Percentiles rank a stretch among this genome's conserved stretches.
Conservation (phyloP, 2,329 filamentous ascomycete genomes). For the Ophioceras dolichostomum region DNA sequence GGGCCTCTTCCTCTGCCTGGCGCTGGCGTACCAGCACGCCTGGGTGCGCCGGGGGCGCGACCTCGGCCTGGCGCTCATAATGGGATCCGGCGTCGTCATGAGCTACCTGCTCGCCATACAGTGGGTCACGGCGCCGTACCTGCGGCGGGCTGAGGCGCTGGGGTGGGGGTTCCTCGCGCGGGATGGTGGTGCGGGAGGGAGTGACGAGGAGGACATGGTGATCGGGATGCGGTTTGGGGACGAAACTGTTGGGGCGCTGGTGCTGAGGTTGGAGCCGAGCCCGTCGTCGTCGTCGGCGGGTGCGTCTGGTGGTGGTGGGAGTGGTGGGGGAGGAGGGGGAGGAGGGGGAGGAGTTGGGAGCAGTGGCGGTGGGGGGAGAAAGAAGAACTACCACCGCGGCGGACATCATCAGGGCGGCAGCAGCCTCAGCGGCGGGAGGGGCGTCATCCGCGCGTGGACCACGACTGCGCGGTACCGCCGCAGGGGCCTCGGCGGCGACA, state of each 20-base stretch:
- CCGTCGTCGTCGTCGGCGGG: neutral
- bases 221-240: slow-evolving; percentile 56
- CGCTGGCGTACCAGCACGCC: slow-evolving; percentile 30
- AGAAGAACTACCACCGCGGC: too few species aligned
- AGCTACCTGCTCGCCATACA: slow-evolving; percentile 49
- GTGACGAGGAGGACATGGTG: slow-evolving; percentile 33
- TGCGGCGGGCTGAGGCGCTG: slow-evolving; percentile 47
- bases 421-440: slow-evolving; percentile 45
- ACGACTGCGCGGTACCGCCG: slow-evolving; percentile 56
- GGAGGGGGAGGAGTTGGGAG: neutral
- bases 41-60: slow-evolving; percentile 33
- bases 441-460: slow-evolving; percentile 73
- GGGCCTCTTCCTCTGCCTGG: slow-evolving; percentile 30
- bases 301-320: neutral
- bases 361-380: slow-evolving; percentile 10
- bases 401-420: too few species aligned
- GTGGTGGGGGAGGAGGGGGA: too few species aligned
- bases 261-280: slow-evolving; percentile 50
- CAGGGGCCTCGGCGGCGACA: slow-evolving; percentile 57
- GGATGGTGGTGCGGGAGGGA: slow-evolving; percentile 8
- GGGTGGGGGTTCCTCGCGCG: slow-evolving; percentile 23
- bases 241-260: slow-evolving; percentile 57
- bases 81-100: slow-evolving; percentile 47
- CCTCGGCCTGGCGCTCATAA: slow-evolving; percentile 40
- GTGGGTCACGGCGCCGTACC: slow-evolving; percentile 48